Conservation (phyloP, 2,329 filamentous ascomycete genomes). For the Chaetomiaceae sp. region DNA sequence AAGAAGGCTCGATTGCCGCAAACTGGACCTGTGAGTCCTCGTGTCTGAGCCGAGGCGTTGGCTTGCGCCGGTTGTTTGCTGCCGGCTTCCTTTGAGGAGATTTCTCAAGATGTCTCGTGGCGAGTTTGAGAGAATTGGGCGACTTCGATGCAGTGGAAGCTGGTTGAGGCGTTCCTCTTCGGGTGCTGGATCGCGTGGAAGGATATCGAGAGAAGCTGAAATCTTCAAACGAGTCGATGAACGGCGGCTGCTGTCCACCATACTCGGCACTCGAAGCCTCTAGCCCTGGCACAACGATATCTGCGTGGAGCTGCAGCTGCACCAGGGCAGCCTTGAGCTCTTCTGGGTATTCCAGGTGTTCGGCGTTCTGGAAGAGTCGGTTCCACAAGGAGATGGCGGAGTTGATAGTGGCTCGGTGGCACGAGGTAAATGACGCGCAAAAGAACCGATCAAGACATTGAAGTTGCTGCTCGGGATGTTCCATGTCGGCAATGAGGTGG, state of each 20-base stretch:
- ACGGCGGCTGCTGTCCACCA: slow-evolving; percentile 37
- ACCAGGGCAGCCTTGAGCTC: slow-evolving; percentile 58
- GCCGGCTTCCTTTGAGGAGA: slow-evolving; percentile 27
- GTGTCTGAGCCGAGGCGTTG: slow-evolving; percentile 56
- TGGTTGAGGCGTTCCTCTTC: slow-evolving; percentile 25
- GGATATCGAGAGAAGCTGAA: slow-evolving; percentile 28
- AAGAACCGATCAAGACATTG: slow-evolving; percentile 50
- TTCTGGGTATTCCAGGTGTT: slow-evolving; percentile 59
- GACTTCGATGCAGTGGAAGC: slow-evolving; percentile 29
- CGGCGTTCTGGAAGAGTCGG: slow-evolving; percentile 56
- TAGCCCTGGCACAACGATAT: slow-evolving; percentile 43
- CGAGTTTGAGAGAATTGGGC: slow-evolving; percentile 31
- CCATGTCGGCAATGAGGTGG: slow-evolving; percentile 33
- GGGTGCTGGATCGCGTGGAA: slow-evolving; percentile 26
- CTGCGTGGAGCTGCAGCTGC: slow-evolving; percentile 51
- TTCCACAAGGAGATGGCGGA: slow-evolving; percentile 61
- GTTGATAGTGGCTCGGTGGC: slow-evolving; percentile 50
- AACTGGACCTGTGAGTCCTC: slow-evolving; percentile 81
- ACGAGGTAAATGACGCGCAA: slow-evolving; percentile 54
- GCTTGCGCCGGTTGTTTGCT: slow-evolving; percentile 30
- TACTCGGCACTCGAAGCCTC: slow-evolving; percentile 36
- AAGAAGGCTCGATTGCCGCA: slow-evolving; percentile 60
- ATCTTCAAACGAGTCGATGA: slow-evolving; percentile 48
- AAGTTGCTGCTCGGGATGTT: slow-evolving; percentile 41
- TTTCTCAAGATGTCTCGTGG: slow-evolving; percentile 26